Conservation (phyloP, 2,329 filamentous ascomycete species). For the Laburnicola sp. region DNA sequence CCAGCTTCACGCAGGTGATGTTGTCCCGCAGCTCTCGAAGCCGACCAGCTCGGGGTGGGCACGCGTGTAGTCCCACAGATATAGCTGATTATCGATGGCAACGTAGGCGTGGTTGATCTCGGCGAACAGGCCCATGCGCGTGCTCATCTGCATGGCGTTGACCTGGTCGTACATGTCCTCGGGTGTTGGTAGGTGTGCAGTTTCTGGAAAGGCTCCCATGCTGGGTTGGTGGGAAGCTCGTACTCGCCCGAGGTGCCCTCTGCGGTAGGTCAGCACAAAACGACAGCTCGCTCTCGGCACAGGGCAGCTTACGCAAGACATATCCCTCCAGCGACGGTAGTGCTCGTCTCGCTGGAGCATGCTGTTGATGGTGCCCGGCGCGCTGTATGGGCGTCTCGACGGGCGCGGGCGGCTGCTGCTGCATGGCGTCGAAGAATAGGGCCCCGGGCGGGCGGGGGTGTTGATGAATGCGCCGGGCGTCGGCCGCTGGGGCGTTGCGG, state of each 20-base stretch:
- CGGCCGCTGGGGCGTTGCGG: conserved; percentile 65
- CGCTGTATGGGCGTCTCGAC: conserved; percentile 68
- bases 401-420: conserved; percentile 28
- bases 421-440: conserved; percentile 32
- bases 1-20: conserved; percentile 88
- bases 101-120: conserved; percentile 96
- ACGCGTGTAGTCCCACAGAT: conserved; percentile 96
- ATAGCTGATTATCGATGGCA: conserved; percentile 91
- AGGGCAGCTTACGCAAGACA: conserved; percentile 70
- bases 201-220: conserved; percentile 90
- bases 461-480: conserved; percentile 76
- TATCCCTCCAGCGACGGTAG: conserved; percentile 88
- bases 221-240: conserved; percentile 67
- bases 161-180: conserved; percentile 92
- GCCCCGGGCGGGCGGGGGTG: conserved; percentile 62
- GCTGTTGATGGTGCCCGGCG: conserved; percentile 81
- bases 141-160: conserved; percentile 82
- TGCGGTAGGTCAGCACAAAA: conserved; percentile 48
- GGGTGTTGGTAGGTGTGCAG: conserved; percentile 82
- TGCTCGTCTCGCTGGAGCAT: conserved; percentile 74
- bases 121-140: conserved; percentile 93
- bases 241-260: conserved; percentile 92
- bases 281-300: neutral
- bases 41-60: conserved; percentile 90
- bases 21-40: conserved; percentile 86